A percentile compares a stretch with the other conserved stretches of the same genome.
phyloP scores from a whole-genome alignment of 2,329 filamentous ascomycete genomes.

The Penicillium sp. region DNA sequence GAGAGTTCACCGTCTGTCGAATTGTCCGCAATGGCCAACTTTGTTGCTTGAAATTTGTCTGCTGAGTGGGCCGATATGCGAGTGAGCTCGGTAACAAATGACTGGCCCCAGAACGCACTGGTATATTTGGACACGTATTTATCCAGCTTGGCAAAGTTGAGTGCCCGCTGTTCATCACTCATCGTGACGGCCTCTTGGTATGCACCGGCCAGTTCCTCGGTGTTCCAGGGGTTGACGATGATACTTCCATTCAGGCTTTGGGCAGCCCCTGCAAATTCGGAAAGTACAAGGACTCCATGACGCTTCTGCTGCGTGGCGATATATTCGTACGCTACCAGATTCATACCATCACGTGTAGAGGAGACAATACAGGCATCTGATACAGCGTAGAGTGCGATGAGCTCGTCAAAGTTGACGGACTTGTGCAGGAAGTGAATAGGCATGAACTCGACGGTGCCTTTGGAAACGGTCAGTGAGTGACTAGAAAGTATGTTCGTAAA shows the following conservation, averaged over 20 bases:
- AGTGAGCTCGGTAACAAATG: conserved; percentile 82
- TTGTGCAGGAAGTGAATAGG: conserved; percentile 99
- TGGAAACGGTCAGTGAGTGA: background rate
- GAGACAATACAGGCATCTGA: conserved; percentile 92
- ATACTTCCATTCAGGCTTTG: conserved; percentile 92
- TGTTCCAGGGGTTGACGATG: conserved; percentile 98
- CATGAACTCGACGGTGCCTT: conserved; percentile 94
- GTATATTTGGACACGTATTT: conserved; percentile 98
- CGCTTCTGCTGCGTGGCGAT: conserved; percentile 90
- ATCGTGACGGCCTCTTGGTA: conserved; percentile 98
- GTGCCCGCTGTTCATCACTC: conserved; percentile 81
- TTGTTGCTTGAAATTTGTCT: conserved; percentile 41
- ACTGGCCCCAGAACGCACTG: conserved; percentile 92
- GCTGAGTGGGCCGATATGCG: conserved; percentile 55
- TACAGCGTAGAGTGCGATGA: conserved; percentile 89
- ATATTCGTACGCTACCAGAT: conserved; percentile 97
- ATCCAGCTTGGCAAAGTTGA: conserved; percentile 89
- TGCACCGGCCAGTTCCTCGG: conserved; percentile 88
- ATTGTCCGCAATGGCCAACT: conserved; percentile 24
- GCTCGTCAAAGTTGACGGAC: conserved; percentile 90
- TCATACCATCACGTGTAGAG: conserved; percentile 98
- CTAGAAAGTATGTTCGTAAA: background rate
- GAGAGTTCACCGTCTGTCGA: conserved; percentile 15
- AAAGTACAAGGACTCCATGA: conserved; percentile 92
- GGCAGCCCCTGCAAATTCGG: conserved; percentile 93